A percentile compares a stretch with the other conserved stretches of the same genome.
These are phyloP conservation scores for Flagelloscypha sp. DNA, from an alignment of 768 basidiomycete genomes.

Conservation along the genomic window DNA sequence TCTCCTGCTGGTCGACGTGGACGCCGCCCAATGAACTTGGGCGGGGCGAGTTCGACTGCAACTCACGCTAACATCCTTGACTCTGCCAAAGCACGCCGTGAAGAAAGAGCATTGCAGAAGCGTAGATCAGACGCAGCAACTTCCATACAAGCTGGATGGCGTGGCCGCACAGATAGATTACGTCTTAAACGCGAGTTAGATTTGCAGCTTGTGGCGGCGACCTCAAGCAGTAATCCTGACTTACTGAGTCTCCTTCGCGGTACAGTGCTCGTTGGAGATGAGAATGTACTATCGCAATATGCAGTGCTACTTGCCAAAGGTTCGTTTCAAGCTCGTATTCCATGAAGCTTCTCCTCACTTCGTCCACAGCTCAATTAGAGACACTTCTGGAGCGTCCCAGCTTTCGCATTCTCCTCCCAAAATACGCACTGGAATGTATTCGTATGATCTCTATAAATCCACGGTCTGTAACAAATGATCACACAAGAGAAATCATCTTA, in stretches of 20 bases:
- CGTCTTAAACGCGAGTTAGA: constrained; percentile 36
- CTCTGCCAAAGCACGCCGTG: constrained; percentile 51
- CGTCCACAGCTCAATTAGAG: too few relatives aligned
- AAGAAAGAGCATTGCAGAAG: constrained; percentile 48
- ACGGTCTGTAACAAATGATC: too few relatives aligned
- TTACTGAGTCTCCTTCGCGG: constrained; percentile 22
- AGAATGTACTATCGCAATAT: background rate
- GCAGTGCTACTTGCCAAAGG: background rate
- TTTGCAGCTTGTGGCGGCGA: constrained; percentile 48
- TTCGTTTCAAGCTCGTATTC: constrained; percentile 14
- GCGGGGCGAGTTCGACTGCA: constrained; percentile 47
- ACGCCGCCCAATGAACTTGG: constrained; percentile 70
- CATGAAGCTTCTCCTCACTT: constrained; percentile 42
- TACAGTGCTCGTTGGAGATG: constrained; percentile 20
- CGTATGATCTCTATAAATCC: too few relatives aligned
- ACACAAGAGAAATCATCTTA: too few relatives aligned
- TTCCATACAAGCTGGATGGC: constrained; percentile 65
- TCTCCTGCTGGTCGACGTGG: constrained; percentile 42
- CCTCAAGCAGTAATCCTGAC: constrained; percentile 56
- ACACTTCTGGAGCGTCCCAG: too few relatives aligned
- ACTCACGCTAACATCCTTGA: constrained; percentile 52
- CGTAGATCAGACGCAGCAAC: constrained; percentile 50
- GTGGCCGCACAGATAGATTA: constrained; percentile 37
- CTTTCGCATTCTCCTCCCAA: too few relatives aligned
- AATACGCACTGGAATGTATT: too few relatives aligned